Evolutionary conservation across 148 eudicot genomes (phyloP).

Genomic region (Linanthus parryae): DNA sequence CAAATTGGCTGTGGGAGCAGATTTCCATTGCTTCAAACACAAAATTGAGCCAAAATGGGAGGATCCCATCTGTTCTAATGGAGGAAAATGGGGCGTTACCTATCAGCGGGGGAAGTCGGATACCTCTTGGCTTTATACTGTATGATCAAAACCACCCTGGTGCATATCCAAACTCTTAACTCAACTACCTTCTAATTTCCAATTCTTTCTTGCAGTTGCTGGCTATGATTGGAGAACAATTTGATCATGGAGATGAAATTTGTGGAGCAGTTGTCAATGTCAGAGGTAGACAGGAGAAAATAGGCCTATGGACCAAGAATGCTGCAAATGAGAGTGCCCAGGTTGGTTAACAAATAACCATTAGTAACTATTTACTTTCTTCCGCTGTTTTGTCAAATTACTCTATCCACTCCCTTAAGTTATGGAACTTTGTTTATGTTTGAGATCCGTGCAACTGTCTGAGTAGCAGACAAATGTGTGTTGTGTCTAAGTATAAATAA

Average conservation of each 20-base stretch:
- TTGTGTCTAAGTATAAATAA: no score
- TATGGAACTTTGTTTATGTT: no score
- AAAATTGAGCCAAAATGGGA: constrained; percentile 98
- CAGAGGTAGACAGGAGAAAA: constrained; percentile 62
- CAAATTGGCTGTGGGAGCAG: constrained; percentile 66
- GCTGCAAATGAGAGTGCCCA: constrained; percentile 95
- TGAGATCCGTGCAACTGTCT: no score
- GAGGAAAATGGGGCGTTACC: constrained; percentile 81
- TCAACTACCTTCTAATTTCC: constrained; percentile 1
- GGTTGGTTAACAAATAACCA: constrained; percentile 32
- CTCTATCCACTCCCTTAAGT: no score
- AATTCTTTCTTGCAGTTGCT: constrained; percentile 45
- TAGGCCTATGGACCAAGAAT: constrained; percentile 85
- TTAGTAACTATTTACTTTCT: no score
- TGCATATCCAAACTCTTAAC: not conserved
- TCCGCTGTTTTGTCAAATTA: no score
- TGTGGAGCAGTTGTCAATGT: constrained; percentile 95
- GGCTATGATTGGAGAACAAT: constrained; percentile 97
- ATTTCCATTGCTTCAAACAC: constrained; percentile 73
- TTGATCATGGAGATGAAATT: constrained; percentile 93
- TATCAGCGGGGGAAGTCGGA: constrained; percentile 52
- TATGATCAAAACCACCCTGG: constrained; percentile 16
- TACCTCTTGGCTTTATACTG: constrained; percentile 78
- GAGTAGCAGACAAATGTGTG: no score
- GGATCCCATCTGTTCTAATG: constrained; percentile 95